Percentiles rank a stretch among this genome's conserved stretches.
Evolutionary conservation across 306 rosid genomes (phyloP).

Genomic region (Argentina anserina): DNA sequence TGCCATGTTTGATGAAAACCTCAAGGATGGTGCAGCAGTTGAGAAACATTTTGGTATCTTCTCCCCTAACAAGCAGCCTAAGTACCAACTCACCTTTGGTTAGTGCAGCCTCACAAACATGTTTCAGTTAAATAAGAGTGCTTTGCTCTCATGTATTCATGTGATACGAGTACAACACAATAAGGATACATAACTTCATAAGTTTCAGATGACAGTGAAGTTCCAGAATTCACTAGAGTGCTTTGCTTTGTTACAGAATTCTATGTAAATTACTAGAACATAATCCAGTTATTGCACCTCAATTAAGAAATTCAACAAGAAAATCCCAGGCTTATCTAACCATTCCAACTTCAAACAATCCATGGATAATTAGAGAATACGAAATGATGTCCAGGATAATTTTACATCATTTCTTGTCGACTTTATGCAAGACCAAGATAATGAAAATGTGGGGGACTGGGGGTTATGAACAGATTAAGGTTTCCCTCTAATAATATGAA

Average conservation of each 20-base stretch:
- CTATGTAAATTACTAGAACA: background rate
- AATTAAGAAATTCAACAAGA: background rate
- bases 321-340: background rate
- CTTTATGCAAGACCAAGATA: too few relatives aligned
- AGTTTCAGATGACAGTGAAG: background rate
- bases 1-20: slow-evolving; percentile 33
- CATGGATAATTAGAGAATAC: background rate
- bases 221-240: background rate
- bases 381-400: too few relatives aligned
- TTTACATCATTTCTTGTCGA: too few relatives aligned
- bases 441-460: too few relatives aligned
- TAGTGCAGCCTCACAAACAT: background rate
- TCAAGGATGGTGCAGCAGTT: slow-evolving; percentile 9
- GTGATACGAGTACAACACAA: background rate
- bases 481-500: too few relatives aligned
- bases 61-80: slow-evolving; percentile 20
- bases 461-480: too few relatives aligned
- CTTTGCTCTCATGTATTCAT: background rate
- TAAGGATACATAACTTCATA: background rate
- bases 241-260: background rate
- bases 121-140: background rate
- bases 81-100: slow-evolving; percentile 23
- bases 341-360: background rate
- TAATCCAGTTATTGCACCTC: too few relatives aligned
- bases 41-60: slow-evolving; percentile 35